Base-by-base conservation (phyloP, 2,329 filamentous ascomycete genomes). In the Teratosphaeria pseudoeucalypti region DNA sequence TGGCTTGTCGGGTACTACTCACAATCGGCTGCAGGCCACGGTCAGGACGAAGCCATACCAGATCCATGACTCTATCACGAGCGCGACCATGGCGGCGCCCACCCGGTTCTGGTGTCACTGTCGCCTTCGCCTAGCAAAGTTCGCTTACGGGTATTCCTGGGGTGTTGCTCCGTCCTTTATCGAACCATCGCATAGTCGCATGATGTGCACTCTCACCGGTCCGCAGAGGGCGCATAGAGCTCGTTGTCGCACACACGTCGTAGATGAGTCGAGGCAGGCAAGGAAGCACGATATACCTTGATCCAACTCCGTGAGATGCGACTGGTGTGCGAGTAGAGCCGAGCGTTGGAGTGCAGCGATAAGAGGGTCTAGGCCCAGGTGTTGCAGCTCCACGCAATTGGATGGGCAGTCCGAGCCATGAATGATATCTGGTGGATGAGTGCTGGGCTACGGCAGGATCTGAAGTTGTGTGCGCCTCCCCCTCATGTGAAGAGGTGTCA, bases 41-140 rank as follows among this genome's bases (percentile, higher is more conserved):
- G 70, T 62, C 3, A 76, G 60, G 10, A 75, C 75, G 57, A 76
- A 68, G 16, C 71, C 70, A 64, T 72, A 79, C 77, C 77, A 79
- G 52, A 77, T 76, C 77, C 77, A 79, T 57, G 74, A 75, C 66
- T 79, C 77, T 49, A 74, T 70, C 29, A 69, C 68, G 57, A 78
- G 74, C 54, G 67, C 60, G 27, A 71, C 60, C 71, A 73, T 73
- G 27, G 61, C 61, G 60, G 52, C 47, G 39, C 61, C 32, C 39
- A 37, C 34, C 54, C 49, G 11, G 27, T n/a, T 27, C 34, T n/a
- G 39, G 9, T 19, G 23, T 19, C 47, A 7, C 32, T 56, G 23
- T 39, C 37, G 43, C 53, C 37, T 9, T 39, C 37, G 43, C 53
- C 37, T 19, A n/a, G 19, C 43, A 19, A 6, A 9, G 6, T n/a